A percentile compares a stretch with the other conserved stretches of the same genome.
Conservation (phyloP, 805 yeast genomes). For the Diddensiella santjacobensis region DNA sequence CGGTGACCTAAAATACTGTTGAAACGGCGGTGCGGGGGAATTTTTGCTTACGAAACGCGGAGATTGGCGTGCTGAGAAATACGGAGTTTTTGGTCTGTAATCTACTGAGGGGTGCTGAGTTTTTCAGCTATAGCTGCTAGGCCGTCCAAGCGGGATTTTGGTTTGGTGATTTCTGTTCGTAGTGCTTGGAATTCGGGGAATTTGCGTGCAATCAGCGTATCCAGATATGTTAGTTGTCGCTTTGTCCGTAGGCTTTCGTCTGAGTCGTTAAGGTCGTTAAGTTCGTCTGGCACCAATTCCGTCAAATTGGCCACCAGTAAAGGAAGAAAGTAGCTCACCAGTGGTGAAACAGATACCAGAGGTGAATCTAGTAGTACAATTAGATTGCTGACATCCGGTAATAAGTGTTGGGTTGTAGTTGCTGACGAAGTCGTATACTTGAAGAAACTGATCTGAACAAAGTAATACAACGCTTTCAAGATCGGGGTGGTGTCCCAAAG, state of each 20-base stretch:
- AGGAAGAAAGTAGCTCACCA: conserved; percentile 20
- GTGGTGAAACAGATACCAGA: conserved; percentile 23
- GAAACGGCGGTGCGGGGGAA: too few species aligned
- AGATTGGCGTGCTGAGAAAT: too few species aligned
- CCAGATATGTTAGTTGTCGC: conserved; percentile 16
- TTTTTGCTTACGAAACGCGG: too few species aligned
- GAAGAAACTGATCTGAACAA: conserved; percentile 11
- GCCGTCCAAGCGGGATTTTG: conserved; percentile 18
- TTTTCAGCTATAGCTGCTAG: conserved; percentile 24
- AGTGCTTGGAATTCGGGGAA: conserved; percentile 17
- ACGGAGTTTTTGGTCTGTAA: too few species aligned
- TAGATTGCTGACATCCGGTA: conserved; percentile 16
- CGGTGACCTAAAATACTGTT: too few species aligned
- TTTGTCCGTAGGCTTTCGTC: background rate
- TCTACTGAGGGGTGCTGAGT: background rate
- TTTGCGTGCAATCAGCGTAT: conserved; percentile 16
- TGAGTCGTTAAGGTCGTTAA: background rate
- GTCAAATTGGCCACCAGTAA: conserved; percentile 15
- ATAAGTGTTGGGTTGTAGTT: background rate
- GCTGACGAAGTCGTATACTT: background rate
- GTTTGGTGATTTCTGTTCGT: conserved; percentile 9
- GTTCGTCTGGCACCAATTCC: conserved; percentile 1
- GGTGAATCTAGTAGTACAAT: conserved; percentile 21
- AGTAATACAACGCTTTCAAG: conserved; percentile 23
- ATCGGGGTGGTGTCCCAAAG: conserved; percentile 27